These are phyloP conservation scores for Penicillium cataractarum DNA, from an alignment of 495 filamentous ascomycete species.

Conservation along the genomic window DNA sequence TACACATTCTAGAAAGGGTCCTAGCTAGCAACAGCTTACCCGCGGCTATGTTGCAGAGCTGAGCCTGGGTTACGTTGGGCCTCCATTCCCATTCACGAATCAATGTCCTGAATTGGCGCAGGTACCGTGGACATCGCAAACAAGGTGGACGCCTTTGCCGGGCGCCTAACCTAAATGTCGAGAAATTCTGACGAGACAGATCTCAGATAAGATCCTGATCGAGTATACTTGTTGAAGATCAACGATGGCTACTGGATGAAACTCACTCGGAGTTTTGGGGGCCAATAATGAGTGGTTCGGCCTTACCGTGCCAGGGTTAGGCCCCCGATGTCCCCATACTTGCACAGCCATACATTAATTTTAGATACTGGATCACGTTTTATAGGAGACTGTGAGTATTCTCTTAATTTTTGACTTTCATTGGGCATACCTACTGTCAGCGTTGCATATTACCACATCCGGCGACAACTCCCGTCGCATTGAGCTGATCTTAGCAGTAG, in stretches of 20 bases:
- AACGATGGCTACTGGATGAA: background rate
- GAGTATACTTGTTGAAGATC: background rate
- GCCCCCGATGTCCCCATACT: background rate
- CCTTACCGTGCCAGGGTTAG: background rate
- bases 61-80: background rate
- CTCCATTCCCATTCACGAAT: background rate
- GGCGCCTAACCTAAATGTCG: background rate
- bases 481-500: background rate
- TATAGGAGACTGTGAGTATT: too few relatives aligned
- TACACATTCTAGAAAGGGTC: background rate
- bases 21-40: background rate
- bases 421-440: background rate
- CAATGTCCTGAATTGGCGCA: background rate
- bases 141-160: constrained; percentile 2
- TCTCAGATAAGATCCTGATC: constrained; percentile 1
- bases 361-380: background rate
- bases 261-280: background rate
- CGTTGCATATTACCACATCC: background rate
- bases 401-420: too few relatives aligned
- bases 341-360: background rate
- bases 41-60: background rate
- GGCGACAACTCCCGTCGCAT: background rate
- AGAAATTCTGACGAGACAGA: background rate
- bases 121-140: background rate
- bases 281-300: background rate